Evolutionary conservation across 2,329 filamentous ascomycete species (phyloP), one percentile per base, ranked within the genome.

Genomic region (Tolypocladium guangdongense): DNA sequence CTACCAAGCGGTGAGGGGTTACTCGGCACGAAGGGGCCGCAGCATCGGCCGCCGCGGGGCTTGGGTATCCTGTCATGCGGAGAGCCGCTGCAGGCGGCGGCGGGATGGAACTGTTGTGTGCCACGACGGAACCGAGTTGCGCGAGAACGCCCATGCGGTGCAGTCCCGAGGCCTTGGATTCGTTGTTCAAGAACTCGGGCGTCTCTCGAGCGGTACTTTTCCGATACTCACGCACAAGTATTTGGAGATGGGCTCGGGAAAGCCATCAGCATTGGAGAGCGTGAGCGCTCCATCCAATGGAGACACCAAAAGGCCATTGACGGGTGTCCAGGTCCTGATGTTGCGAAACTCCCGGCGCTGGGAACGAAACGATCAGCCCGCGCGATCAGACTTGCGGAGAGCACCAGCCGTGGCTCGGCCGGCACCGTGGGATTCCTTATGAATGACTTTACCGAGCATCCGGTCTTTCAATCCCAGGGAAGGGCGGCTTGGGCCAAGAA

Each of bases 231-330:
- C 62, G 80, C 87, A 0, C 84, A 87, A 58, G 72, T 88, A 2
- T 81, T 86, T 56, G 84, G 84, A 11, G 83, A 87, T 54, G 47
- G 47, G 4, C 81, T 77, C 0, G 22, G 36, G 2, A 80, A 78
- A 8, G 74, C 84, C 4, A 71, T 77, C 36, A 24, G 20, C 35
- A 76, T 86, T 32, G 81, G 82, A 7, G 84, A 87, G 60, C 72
- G 84, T 37, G 84, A 88, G 57, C 87, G 84, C 61, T 83, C 79
- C 0, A 78, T 87, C 7, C 84, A 87, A 62, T 68, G 84, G 49
- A 72, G 84, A 22, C 82, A 87, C 60, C 84, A 87, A 62, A 87
- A 88, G 60, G 81, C 87, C 18, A 78, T 88, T 16, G 84, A 87
- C 59, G 85, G 88, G 62, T 84, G 79, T 14, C 85, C 85, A 0